A percentile compares a stretch with the other conserved stretches of the same genome.
Evolutionary conservation across 176 grass and related monocot species (phyloP).

Genomic region (Avena atlantica): DNA sequence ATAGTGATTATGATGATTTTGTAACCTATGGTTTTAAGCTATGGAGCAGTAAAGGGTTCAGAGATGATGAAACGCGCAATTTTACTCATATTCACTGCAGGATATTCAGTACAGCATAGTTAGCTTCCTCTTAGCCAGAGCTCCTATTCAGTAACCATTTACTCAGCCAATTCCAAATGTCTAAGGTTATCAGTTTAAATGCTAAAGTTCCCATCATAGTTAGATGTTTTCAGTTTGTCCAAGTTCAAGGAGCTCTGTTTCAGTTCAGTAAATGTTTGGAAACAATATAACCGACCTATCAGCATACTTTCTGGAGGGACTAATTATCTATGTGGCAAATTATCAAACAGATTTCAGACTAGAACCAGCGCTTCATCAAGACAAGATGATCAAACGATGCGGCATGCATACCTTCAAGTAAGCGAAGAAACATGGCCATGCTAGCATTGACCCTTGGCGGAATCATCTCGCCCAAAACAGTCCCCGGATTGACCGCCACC

Average conservation of each 20-base stretch:
- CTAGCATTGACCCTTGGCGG: constrained; percentile 73
- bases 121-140: too few relatives aligned
- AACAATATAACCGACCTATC: background rate
- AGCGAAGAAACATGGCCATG: constrained; percentile 70
- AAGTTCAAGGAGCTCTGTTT: background rate
- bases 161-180: background rate
- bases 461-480: constrained; percentile 77
- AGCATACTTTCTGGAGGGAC: background rate
- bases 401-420: constrained; percentile 54
- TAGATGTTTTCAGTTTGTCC: background rate
- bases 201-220: background rate
- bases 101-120: too few relatives aligned
- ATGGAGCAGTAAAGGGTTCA: too few relatives aligned
- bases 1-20: too few relatives aligned
- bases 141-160: background rate
- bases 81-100: too few relatives aligned
- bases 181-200: background rate
- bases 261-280: background rate
- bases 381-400: too few relatives aligned
- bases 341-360: too few relatives aligned
- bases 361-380: too few relatives aligned
- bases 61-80: too few relatives aligned
- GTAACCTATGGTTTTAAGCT: too few relatives aligned
- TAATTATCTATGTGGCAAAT: background rate
- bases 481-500: constrained; percentile 79